Evolutionary conservation across 768 basidiomycete genomes (phyloP).

Genomic region (Amanita inopinata): DNA sequence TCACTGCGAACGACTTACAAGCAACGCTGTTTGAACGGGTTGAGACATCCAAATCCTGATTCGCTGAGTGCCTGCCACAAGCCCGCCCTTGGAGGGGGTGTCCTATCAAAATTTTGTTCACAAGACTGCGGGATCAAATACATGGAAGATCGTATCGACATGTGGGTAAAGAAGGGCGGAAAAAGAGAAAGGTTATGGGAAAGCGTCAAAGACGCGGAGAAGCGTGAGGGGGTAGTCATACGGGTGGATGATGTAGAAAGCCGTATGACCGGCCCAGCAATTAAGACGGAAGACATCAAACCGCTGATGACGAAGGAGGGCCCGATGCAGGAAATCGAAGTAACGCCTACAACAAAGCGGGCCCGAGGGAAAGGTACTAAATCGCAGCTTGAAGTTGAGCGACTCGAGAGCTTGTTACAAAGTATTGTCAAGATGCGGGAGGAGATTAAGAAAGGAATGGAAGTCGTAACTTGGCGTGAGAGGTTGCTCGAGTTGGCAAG

Average conservation of each 20-base stretch:
- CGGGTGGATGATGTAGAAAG: constrained; percentile 23
- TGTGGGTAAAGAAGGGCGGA: constrained; percentile 54
- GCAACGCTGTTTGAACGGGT: constrained; percentile 62
- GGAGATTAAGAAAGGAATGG: constrained; percentile 57
- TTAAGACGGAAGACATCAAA: constrained; percentile 16
- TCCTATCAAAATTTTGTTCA: constrained; percentile 86
- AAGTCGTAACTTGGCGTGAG: constrained; percentile 62
- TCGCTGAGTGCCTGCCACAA: constrained; percentile 68
- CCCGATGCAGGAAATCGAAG: not conserved
- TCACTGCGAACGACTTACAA: constrained; percentile 71
- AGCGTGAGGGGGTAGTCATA: constrained; percentile 62
- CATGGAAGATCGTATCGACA: constrained; percentile 55
- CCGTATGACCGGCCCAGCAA: not conserved
- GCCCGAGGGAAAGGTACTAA: constrained; percentile 29
- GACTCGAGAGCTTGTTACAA: constrained; percentile 44
- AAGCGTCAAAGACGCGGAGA: constrained; percentile 57
- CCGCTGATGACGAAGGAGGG: not conserved
- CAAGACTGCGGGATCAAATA: constrained; percentile 76
- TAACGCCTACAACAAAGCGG: not conserved
- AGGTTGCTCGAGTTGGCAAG: constrained; percentile 56
- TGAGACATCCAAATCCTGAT: constrained; percentile 49
- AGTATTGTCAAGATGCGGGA: constrained; percentile 53
- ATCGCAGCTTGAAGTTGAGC: constrained; percentile 44
- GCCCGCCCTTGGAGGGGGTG: constrained; percentile 55
- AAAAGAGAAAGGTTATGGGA: constrained; percentile 64